A percentile compares a stretch with the other conserved stretches of the same genome.
These are phyloP conservation scores for Clavaria fumosa DNA, from an alignment of 768 basidiomycete genomes.

Conservation along the genomic window DNA sequence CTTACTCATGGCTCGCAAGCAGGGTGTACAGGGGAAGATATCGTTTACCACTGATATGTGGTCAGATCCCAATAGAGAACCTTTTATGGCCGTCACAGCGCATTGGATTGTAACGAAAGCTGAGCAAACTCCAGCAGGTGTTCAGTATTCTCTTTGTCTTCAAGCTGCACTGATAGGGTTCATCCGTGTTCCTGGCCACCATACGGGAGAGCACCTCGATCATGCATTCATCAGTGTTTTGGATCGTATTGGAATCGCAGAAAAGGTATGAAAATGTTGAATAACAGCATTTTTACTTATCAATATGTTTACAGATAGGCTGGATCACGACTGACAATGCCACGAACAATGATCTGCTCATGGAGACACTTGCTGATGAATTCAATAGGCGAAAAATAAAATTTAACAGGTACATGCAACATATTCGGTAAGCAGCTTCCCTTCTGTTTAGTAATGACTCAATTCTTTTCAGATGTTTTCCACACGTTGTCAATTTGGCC, in stretches of 20 bases:
- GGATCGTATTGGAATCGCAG: conserved; percentile 15
- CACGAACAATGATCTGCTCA: conserved; percentile 19
- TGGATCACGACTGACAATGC: conserved; percentile 23
- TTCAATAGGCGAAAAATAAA: conserved; percentile 11
- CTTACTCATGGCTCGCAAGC: not conserved
- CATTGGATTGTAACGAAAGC: conserved; percentile 22
- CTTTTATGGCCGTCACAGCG: conserved; percentile 28
- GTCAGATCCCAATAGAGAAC: conserved; percentile 19
- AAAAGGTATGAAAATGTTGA: conserved; percentile 14
- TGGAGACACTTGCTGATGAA: conserved; percentile 11
- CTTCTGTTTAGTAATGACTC: conserved; percentile 5
- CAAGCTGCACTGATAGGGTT: conserved; percentile 24
- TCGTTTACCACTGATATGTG: conserved; percentile 24
- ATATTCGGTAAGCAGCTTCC: conserved; percentile 1
- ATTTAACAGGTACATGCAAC: conserved; percentile 18
- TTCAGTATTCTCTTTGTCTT: conserved; percentile 15
- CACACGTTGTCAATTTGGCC: conserved; percentile 20
- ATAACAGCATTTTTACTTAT: conserved; percentile 1
- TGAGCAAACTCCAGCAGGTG: conserved; percentile 11
- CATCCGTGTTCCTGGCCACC: conserved; percentile 18
- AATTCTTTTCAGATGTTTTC: conserved; percentile 19
- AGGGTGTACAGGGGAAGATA: conserved; percentile 19
- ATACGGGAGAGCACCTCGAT: conserved; percentile 24
- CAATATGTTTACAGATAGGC: conserved; percentile 18
- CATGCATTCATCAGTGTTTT: conserved; percentile 18